Conservation (phyloP, 495 filamentous ascomycete species). For the Ascodesmis nigricans region DNA sequence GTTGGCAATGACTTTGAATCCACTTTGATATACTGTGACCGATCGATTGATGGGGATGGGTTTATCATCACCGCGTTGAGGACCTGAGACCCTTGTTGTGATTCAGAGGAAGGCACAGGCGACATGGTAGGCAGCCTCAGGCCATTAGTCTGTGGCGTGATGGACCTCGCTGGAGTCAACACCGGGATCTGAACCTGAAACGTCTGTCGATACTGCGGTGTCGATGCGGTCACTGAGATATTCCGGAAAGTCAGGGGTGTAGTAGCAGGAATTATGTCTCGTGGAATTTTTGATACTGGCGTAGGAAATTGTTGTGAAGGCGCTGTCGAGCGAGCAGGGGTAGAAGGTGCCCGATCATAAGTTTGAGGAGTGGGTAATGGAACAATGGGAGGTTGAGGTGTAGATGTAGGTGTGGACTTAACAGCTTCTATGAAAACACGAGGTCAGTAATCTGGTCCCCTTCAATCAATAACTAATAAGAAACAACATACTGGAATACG, state of each 20-base stretch:
- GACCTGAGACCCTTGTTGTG: conserved; percentile 44
- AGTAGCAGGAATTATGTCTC: background rate
- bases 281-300: no score
- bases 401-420: conserved; percentile 2
- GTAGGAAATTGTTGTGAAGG: background rate
- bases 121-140: background rate
- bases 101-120: conserved; percentile 16
- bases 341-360: conserved; percentile 6
- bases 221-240: background rate
- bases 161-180: background rate
- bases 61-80: conserved; percentile 40
- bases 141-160: conserved; percentile 1
- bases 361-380: conserved; percentile 3
- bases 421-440: background rate
- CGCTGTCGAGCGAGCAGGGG: background rate
- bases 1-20: conserved; percentile 11
- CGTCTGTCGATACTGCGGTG: background rate
- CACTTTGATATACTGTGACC: conserved; percentile 22
- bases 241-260: background rate
- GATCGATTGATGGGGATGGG: conserved; percentile 13
- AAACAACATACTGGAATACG: conserved; percentile 7
- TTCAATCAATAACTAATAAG: background rate
- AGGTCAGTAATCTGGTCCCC: background rate
- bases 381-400: conserved; percentile 1
- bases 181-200: conserved; percentile 4